phyloP scores from a whole-genome alignment of 805 yeast species.

The Candida sanyiensis region DNA sequence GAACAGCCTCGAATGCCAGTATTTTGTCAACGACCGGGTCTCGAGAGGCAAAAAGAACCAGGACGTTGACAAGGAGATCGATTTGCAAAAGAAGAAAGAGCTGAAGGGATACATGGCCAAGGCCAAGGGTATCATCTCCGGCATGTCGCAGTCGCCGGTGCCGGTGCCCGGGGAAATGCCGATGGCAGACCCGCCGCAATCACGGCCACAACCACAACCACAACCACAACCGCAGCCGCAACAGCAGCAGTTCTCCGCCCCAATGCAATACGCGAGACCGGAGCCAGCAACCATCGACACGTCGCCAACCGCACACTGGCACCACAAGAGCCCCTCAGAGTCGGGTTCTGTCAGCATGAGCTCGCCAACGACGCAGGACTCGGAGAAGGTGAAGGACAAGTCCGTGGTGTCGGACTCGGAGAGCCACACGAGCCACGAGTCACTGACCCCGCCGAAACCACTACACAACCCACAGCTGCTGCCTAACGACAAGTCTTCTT shows the following conservation, averaged over 20 bases:
- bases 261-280: no score
- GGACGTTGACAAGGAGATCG: slow-evolving; percentile 21
- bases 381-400: slow-evolving; percentile 18
- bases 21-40: slow-evolving; percentile 53
- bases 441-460: slow-evolving; percentile 26
- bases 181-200: background rate
- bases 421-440: slow-evolving; percentile 22
- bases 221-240: background rate
- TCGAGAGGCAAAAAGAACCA: slow-evolving; percentile 27
- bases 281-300: background rate
- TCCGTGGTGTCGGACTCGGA: slow-evolving; percentile 24
- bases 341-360: slow-evolving; percentile 3
- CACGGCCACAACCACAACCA: background rate
- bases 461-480: slow-evolving; percentile 23
- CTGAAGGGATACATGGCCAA: slow-evolving; percentile 21
- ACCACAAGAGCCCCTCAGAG: slow-evolving; percentile 3
- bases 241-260: background rate
- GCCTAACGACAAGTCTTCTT: slow-evolving; percentile 13
- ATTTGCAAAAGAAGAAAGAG: slow-evolving; percentile 21
- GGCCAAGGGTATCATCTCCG: slow-evolving; percentile 17
- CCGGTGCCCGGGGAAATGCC: no score
- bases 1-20: slow-evolving; percentile 43
- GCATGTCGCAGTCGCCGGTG: slow-evolving; percentile 3
- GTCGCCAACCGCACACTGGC: slow-evolving; percentile 1
- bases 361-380: slow-evolving; percentile 10